Evolutionary conservation across 225 moss, liverwort and hornwort species (phyloP).

Genomic region (Climacium dendroides): DNA sequence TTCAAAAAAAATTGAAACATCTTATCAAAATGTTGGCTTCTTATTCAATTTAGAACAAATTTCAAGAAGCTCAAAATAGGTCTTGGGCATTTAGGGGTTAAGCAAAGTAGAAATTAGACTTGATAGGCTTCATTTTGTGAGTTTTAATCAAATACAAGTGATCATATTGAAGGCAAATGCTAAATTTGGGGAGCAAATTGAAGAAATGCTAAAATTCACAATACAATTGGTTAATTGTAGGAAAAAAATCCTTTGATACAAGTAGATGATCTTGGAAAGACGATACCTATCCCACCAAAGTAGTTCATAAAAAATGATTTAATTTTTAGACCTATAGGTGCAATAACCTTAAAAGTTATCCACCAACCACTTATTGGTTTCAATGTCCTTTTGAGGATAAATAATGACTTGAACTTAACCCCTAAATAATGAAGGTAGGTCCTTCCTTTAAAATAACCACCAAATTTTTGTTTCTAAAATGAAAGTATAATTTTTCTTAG

Average conservation of each 20-base stretch:
- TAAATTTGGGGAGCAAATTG: background rate
- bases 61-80: no score
- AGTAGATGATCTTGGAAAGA: background rate
- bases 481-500: background rate
- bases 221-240: background rate
- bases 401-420: background rate
- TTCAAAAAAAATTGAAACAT: no score
- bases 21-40: no score
- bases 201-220: background rate
- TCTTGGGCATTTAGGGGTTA: no score
- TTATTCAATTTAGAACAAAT: no score
- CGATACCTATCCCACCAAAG: background rate
- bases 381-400: rapidly evolving
- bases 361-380: background rate
- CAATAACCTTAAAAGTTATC: background rate
- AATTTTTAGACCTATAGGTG: background rate
- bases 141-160: background rate
- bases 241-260: background rate
- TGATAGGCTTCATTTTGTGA: background rate
- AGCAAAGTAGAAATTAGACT: background rate
- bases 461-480: background rate
- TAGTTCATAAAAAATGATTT: background rate
- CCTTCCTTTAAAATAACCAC: background rate
- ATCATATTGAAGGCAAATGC: background rate
- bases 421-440: no score